Base-by-base conservation (phyloP, 139 green algal species). In the Closterium sp. region DNA sequence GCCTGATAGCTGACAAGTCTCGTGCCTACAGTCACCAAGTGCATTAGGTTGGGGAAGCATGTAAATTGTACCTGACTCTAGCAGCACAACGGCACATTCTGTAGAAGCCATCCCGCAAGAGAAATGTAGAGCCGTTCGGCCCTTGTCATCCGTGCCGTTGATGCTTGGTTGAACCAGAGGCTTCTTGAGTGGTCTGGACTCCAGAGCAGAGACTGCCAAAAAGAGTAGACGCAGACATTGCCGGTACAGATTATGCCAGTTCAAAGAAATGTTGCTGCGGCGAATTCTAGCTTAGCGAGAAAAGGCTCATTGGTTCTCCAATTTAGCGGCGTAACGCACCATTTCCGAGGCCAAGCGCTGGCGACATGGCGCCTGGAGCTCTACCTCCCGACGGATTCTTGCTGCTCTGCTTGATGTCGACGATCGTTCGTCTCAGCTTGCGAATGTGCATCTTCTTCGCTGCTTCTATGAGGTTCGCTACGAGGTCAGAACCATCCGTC, bases 101-200 rank as follows among this genome's bases (percentile, higher is more conserved):
- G 27, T 27, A 13, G 42, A 89, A 9, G 70, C 90, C 70, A 90
- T 92, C 29, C 90, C 90, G 32, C 70, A 89, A 9, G 90, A 50
- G 70, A 92, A 92, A 90, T 92, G 90, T 10, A 92, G 70, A 21
- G 90, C 90, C 34, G 90, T 89, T 24, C 90, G 38, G 32, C 90
- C 90, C 70, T 88, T 92, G 31, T 91, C 89, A 85, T 91, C 89
- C 4, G 32, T 85, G 9, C 89, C 89, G 27, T 91, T 91, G 27
- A 91, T 85, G 34, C 89, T 45, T 38, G 31, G 31, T 45, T 79
- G 62, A 22, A 79, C 62, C 17, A 24, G 62, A 22, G 62, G 62
- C 24, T 13, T 24, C 62, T 79, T 79, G 17, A 79, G 17, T 79
- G 62, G 62, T 79, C 62, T 79, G 62, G 62, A 79, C 62, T 79